A percentile compares a stretch with the other conserved stretches of the same genome.
phyloP scores from a whole-genome alignment of 2,329 filamentous ascomycete genomes.

The Monosporascus sp. region DNA sequence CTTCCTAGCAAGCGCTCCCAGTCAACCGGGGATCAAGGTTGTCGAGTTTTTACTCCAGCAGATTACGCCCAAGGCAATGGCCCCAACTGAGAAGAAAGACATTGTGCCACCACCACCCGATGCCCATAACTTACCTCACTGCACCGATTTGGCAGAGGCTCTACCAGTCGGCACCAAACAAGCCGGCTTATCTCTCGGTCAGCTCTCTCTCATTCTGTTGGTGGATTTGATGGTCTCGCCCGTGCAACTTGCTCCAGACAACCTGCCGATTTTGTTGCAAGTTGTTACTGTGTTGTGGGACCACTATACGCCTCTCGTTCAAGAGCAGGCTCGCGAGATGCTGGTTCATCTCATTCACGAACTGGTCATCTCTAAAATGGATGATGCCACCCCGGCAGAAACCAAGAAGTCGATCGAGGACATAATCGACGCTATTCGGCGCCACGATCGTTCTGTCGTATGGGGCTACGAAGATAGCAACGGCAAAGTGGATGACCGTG shows the following conservation, averaged over 20 bases:
- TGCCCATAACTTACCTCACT: conserved; percentile 72
- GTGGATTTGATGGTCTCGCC: conserved; percentile 96
- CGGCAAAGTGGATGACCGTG: conserved; percentile 66
- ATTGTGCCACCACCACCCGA: conserved; percentile 67
- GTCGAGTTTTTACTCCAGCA: conserved; percentile 90
- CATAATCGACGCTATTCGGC: conserved; percentile 79
- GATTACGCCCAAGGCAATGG: conserved; percentile 94
- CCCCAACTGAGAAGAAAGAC: conserved; percentile 76
- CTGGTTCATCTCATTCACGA: conserved; percentile 96
- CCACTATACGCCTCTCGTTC: conserved; percentile 89
- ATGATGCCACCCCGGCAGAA: conserved; percentile 56
- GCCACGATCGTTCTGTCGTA: conserved; percentile 76
- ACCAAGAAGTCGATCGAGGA: conserved; percentile 76
- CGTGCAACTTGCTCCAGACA: conserved; percentile 71
- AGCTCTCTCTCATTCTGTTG: conserved; percentile 85
- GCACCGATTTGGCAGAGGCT: conserved; percentile 75
- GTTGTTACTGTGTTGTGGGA: conserved; percentile 95
- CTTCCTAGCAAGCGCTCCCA: conserved; percentile 76
- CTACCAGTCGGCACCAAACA: conserved; percentile 88
- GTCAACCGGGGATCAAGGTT: conserved; percentile 76
- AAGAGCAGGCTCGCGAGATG: conserved; percentile 97
- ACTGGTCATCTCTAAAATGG: conserved; percentile 74
- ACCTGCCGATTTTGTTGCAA: conserved; percentile 80
- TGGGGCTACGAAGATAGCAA: conserved; percentile 96
- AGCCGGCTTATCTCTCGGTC: conserved; percentile 84